phyloP scores from a whole-genome alignment of 2,329 filamentous ascomycete species.

The Arthroderma sp. region DNA sequence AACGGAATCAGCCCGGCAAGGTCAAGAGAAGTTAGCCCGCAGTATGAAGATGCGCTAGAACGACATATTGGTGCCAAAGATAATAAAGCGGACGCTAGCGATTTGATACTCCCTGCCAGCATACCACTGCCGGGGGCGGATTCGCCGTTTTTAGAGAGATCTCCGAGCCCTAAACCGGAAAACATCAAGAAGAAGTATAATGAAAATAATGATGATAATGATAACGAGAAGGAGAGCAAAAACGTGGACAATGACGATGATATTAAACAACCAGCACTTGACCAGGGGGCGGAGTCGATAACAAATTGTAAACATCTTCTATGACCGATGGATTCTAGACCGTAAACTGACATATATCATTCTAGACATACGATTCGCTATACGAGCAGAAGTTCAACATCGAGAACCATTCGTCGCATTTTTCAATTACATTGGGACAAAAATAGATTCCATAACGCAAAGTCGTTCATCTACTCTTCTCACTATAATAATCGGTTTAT shows the following conservation, averaged over 20 bases:
- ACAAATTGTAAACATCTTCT: conserved; percentile 39
- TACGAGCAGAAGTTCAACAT: conserved; percentile 79
- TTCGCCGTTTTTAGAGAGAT: conserved; percentile 44
- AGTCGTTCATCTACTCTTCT: conserved; percentile 56
- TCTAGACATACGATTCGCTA: conserved; percentile 73
- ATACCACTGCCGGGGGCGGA: conserved; percentile 43
- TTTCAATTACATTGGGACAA: conserved; percentile 49
- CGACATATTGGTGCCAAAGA: conserved; percentile 20
- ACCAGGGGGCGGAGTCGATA: conserved; percentile 13
- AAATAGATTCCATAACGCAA: conserved; percentile 48
- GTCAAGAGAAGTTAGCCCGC: conserved; percentile 46
- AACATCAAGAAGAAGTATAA: conserved; percentile 14
- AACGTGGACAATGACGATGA: background rate
- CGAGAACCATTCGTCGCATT: conserved; percentile 69
- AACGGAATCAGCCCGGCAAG: conserved; percentile 29
- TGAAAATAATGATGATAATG: conserved; percentile 1
- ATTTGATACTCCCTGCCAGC: conserved; percentile 40
- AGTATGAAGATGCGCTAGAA: conserved; percentile 45
- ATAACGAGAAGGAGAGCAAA: background rate
- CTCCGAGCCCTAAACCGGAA: conserved; percentile 38
- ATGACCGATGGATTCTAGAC: conserved; percentile 14
- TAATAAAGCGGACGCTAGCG: conserved; percentile 29
- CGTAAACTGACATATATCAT: conserved; percentile 19
- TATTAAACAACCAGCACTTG: conserved; percentile 1
- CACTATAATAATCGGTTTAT: conserved; percentile 47